A percentile compares a stretch with the other conserved stretches of the same genome.
phyloP scores from a whole-genome alignment of 257 asterid genomes.

The Jaltomata sinuosa region DNA sequence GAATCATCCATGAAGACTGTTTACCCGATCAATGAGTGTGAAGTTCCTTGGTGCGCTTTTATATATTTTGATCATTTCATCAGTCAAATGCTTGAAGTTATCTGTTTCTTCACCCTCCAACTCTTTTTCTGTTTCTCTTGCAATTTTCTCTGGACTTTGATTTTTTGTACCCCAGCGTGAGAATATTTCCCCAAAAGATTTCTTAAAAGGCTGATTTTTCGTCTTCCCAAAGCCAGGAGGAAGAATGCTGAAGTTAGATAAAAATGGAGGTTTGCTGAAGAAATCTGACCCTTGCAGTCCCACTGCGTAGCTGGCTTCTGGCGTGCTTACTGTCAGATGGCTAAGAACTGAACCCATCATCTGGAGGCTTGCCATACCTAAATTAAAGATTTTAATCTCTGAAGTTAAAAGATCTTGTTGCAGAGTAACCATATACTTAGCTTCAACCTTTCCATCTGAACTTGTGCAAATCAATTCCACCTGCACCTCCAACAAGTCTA shows the following conservation, averaged over 20 bases:
- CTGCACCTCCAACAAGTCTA: constrained; percentile 19
- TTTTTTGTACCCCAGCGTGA: constrained; percentile 18
- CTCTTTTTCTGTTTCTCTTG: constrained; percentile 3
- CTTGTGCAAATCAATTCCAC: constrained; percentile 39
- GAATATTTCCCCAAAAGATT: constrained; percentile 25
- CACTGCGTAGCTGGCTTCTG: constrained; percentile 60
- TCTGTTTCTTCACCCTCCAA: constrained; percentile 65
- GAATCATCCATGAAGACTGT: not conserved
- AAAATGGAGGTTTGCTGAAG: constrained; percentile 37
- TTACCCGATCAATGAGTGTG: constrained; percentile 68
- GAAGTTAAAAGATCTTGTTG: constrained; percentile 37
- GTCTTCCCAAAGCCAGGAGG: constrained; percentile 33
- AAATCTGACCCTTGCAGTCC: constrained; percentile 70
- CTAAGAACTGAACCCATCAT: constrained; percentile 50
- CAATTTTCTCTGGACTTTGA: not conserved
- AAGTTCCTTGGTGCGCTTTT: constrained; percentile 50
- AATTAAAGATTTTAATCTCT: constrained; percentile 36
- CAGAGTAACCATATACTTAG: constrained; percentile 43
- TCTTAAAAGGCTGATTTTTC: constrained; percentile 3
- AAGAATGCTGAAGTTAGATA: constrained; percentile 37
- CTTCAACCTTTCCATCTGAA: constrained; percentile 16
- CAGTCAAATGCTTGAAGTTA: constrained; percentile 53
- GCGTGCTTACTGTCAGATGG: constrained; percentile 69
- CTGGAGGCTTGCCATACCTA: constrained; percentile 18
- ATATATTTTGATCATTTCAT: constrained; percentile 55